A percentile compares a stretch with the other conserved stretches of the same genome.
These are phyloP conservation scores for Vanrija sp. DNA, from an alignment of 1,284 basidiomycete genomes.

Conservation along the genomic window DNA sequence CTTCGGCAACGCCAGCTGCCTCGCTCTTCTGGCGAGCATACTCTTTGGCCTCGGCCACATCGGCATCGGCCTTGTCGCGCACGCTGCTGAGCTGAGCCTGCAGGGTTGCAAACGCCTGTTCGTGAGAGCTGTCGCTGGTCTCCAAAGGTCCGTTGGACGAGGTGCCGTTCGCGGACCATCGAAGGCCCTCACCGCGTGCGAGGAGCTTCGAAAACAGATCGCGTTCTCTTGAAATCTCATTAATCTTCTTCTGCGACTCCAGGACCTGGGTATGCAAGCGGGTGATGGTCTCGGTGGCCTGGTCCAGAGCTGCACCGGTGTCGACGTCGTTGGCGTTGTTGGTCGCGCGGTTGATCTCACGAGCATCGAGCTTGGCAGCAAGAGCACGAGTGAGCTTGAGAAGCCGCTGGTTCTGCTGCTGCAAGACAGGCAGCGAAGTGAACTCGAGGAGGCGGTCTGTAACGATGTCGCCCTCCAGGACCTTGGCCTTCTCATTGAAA, in stretches of 20 bases:
- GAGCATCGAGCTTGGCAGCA: slow-evolving; percentile 69
- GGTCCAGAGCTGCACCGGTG: slow-evolving; percentile 64
- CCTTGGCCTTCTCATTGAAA: slow-evolving; percentile 53
- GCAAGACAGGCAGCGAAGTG: slow-evolving; percentile 71
- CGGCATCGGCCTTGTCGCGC: slow-evolving; percentile 60
- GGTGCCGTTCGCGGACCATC: slow-evolving; percentile 19
- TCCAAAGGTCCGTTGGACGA: slow-evolving; percentile 19
- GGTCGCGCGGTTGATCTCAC: slow-evolving; percentile 65
- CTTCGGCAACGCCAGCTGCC: slow-evolving; percentile 63
- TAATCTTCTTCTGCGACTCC: slow-evolving; percentile 64
- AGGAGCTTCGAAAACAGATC: slow-evolving; percentile 80
- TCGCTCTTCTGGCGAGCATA: slow-evolving; percentile 64
- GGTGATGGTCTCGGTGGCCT: slow-evolving; percentile 81
- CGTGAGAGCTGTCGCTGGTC: slow-evolving; percentile 7
- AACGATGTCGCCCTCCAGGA: slow-evolving; percentile 66
- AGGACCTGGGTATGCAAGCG: slow-evolving; percentile 70
- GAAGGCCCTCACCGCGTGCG: slow-evolving; percentile 41
- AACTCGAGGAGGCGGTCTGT: slow-evolving; percentile 87
- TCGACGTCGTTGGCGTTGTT: slow-evolving; percentile 56
- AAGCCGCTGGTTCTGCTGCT: slow-evolving; percentile 80
- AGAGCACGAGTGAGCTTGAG: slow-evolving; percentile 78
- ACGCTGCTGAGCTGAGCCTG: slow-evolving; percentile 59
- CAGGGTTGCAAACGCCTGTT: slow-evolving; percentile 29
- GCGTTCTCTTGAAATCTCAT: slow-evolving; percentile 77
- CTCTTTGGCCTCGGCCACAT: slow-evolving; percentile 64